Base-by-base conservation (phyloP, 2,329 filamentous ascomycete species). In the Claviceps paspali region DNA sequence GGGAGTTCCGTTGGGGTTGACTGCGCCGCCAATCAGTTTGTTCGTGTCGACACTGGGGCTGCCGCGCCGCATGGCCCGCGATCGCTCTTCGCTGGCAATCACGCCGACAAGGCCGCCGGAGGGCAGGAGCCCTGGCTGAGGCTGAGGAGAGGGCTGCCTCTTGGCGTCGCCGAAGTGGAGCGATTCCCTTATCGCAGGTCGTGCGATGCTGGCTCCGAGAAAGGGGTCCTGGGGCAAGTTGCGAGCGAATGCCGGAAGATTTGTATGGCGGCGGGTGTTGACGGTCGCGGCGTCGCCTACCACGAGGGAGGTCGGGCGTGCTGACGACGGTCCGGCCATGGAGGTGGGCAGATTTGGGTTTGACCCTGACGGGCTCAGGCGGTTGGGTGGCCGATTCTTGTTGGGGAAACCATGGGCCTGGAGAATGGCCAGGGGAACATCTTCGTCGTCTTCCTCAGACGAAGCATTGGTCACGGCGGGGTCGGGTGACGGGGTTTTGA, bases 381-480 rank as follows among this genome's bases (percentile, higher is more conserved):
- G 73, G 19, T 71, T 78, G 1, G 85, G 84, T 11, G 84, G 80
- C 14, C 82, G 73, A 48, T 75, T 79, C 58, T 76, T 85, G 56
- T 68, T 76, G 0, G 86, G 86, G 50, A 94, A 94, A 2, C 86
- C 86, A 53, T 94, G 85, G 2, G 86, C 86, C 38, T 84, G 82
- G 15, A 94, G 64, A 46, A 94, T 91, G 10, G 79, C 86, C 29
- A 94, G 63, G 0, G 86, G 86, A 10, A 93, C 73, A 49, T 94
- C 86, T 40, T 94, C 86, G 47, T 94, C 86, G 35, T 93, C 86
- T 47, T 94, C 86, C 40, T 87, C 82, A 27, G 85, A 81, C 1
- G 76, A 79, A 4, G 52, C 60, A n/a, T 70, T 68, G 0, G 64
- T 63, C 0, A 63, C 62, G 2, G 56, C 54, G 36, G 44, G 59